Conservation (phyloP, 2,329 filamentous ascomycete species). For the Xylariaceae sp. region DNA sequence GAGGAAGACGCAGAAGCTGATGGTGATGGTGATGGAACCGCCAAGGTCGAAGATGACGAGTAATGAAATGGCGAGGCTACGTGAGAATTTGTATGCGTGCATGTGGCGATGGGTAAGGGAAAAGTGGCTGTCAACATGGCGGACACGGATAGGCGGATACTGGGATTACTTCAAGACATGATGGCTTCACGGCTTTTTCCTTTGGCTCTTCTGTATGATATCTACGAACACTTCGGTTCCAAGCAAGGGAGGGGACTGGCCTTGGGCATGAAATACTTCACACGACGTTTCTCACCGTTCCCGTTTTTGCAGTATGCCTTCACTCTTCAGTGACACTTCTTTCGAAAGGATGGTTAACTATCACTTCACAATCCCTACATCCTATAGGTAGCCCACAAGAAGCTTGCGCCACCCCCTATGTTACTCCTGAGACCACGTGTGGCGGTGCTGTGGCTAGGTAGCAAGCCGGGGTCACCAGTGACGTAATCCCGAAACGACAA, state of each 20-base stretch:
- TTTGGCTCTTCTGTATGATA: not conserved
- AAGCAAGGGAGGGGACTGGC: not conserved
- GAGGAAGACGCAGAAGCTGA: constrained; percentile 17
- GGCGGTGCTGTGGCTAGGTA: not conserved
- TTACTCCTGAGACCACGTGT: not conserved
- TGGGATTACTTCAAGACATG: not conserved
- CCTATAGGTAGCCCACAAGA: not conserved
- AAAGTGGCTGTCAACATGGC: not conserved
- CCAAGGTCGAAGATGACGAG: constrained; percentile 27
- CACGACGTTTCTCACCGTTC: not conserved
- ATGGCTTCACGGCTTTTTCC: not conserved
- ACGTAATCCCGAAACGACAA: not conserved
- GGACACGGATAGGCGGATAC: not conserved
- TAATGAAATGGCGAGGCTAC: constrained; percentile 12
- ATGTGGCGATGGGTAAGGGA: not conserved
- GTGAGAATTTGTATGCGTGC: not conserved
- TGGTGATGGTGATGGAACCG: not conserved
- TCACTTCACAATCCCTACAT: not conserved
- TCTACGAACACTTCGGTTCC: not conserved
- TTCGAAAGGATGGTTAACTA: not conserved
- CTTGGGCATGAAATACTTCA: not conserved
- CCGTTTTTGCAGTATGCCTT: not conserved
- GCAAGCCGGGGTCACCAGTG: not conserved
- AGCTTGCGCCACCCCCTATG: not conserved
- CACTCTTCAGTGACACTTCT: not conserved